Conservation (phyloP, 345 rosid genomes). For the Isatis tinctoria region DNA sequence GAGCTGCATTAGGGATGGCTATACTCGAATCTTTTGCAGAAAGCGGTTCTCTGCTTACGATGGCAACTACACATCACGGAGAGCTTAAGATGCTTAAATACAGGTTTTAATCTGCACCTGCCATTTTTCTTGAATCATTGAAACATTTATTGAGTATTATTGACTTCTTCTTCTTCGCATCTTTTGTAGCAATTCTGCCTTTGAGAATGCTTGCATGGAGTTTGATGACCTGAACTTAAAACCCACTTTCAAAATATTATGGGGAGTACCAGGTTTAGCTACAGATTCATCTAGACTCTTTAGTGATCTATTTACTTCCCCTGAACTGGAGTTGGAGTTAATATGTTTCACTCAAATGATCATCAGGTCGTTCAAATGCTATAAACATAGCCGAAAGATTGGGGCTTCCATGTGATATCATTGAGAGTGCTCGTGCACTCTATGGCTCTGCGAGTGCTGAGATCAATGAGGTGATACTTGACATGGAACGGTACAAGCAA, state of each 20-base stretch:
- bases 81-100: constrained; percentile 91
- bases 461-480: constrained; percentile 80
- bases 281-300: background rate
- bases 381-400: constrained; percentile 82
- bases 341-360: background rate
- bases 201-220: constrained; percentile 98
- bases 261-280: constrained; percentile 95
- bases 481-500: constrained; percentile 85
- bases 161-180: constrained; percentile 7
- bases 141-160: background rate
- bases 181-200: constrained; percentile 54
- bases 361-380: constrained; percentile 86
- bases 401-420: constrained; percentile 55
- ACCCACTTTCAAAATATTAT: constrained; percentile 88
- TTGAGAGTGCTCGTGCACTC: constrained; percentile 53
- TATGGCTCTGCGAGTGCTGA: constrained; percentile 82
- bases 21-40: constrained; percentile 81
- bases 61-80: constrained; percentile 93
- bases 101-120: constrained; percentile 42
- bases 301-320: background rate
- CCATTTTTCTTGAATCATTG: background rate
- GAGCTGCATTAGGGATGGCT: constrained; percentile 94
- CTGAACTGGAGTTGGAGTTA: background rate
- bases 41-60: constrained; percentile 68
- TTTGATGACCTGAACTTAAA: constrained; percentile 80